Evolutionary conservation across 495 filamentous ascomycete genomes (phyloP), one percentile per base, ranked within the genome.

Genomic region (Penicillium longicatenatum): DNA sequence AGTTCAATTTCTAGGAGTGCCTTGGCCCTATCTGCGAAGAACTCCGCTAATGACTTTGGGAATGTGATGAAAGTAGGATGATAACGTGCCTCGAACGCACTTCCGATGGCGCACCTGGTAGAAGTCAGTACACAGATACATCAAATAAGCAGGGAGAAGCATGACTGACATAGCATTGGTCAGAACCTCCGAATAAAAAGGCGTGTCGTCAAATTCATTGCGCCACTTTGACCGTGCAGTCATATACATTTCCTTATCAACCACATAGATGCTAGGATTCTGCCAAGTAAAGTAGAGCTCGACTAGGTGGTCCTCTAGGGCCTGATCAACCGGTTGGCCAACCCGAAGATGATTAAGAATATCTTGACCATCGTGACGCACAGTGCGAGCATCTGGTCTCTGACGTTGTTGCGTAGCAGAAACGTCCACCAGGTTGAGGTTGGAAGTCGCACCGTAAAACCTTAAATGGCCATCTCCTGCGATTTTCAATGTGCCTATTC

Each of bases 221-320:
- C 76, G 68, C 76, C 76, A 79, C 33, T 75, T 75, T 14, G 56
- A 57, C 24, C 76, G 62, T 19, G 76, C 75, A 26, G 60, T 70
- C 64, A 73, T 69, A 45, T 69, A 81, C 75, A 80, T 80, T 50
- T 77, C 73, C 20, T 74, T 73, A 51, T 82, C 75, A 6, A 82
- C 78, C 6, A 80, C 71, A 48, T 81, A 79, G 14, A 78, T 71
- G 57, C 73, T 76, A 11, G 78, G 70, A 29, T 82, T 79, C 59
- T 82, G 72, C 80, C 80, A 82, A 1, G 76, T 75, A 48, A 82
- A 82, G 52, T 78, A 82, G 0, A 82, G 71, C 53, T 80, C 70
- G 12, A 76, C 65, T 1, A 82, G 69, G 58, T 82, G 79, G 30
- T 78, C 68, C 29, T 81, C 78, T 39, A 80, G 44, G n/a, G 55